Conservation (phyloP, 1,284 basidiomycete genomes). For the Taiwanofungus camphoratus region DNA sequence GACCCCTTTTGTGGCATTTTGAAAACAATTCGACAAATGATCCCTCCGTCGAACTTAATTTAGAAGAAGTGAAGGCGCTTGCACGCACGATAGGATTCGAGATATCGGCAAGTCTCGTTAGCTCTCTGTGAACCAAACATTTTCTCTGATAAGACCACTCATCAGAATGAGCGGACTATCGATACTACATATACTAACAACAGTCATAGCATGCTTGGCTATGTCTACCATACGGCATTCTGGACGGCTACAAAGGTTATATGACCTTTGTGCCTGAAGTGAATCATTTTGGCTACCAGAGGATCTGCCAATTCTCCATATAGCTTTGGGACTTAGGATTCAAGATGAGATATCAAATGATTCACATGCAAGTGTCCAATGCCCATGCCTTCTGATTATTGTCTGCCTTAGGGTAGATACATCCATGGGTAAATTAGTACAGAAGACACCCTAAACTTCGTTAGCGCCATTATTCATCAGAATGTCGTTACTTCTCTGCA, state of each 20-base stretch:
- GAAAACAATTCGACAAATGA: slow-evolving; percentile 83
- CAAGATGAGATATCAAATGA: too few species aligned
- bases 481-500: too few species aligned
- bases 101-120: slow-evolving; percentile 33
- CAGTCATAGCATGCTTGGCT: slow-evolving; percentile 78
- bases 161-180: slow-evolving; percentile 74
- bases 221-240: slow-evolving; percentile 81
- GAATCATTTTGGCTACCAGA: too few species aligned
- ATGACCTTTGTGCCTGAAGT: too few species aligned
- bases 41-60: slow-evolving; percentile 81
- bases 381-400: too few species aligned
- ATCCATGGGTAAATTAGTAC: too few species aligned
- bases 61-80: slow-evolving; percentile 83
- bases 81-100: slow-evolving; percentile 79
- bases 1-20: slow-evolving; percentile 95
- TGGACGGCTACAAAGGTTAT: slow-evolving; percentile 74
- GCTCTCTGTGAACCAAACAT: background rate
- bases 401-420: too few species aligned
- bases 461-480: too few species aligned
- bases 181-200: slow-evolving; percentile 88
- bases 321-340: too few species aligned
- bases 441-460: too few species aligned
- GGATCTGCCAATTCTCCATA: too few species aligned
- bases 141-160: background rate
- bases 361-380: too few species aligned